Percentiles rank a stretch among this genome's conserved stretches.
Conservation (phyloP, 1,284 basidiomycete species). For the Thecaphora frezii region DNA sequence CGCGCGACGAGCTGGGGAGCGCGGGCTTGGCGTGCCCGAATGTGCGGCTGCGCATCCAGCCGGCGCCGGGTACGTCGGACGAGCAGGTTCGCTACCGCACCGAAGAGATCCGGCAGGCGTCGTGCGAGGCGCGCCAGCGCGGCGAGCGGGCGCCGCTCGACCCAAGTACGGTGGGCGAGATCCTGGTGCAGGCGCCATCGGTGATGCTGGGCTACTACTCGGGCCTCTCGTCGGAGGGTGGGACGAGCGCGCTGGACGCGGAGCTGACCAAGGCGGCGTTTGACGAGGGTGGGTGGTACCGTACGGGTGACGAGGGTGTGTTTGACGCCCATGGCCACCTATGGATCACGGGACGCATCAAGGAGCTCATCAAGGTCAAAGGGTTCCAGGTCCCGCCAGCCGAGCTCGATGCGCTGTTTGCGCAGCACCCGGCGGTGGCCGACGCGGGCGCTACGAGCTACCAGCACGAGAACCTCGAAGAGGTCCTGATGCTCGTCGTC, state of each 20-base stretch:
- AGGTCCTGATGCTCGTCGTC: constrained; percentile 29
- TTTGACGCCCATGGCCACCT: constrained; percentile 47
- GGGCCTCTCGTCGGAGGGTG: constrained; percentile 34
- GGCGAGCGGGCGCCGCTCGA: constrained; percentile 28
- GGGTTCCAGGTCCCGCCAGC: constrained; percentile 57
- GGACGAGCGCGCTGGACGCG: constrained; percentile 25
- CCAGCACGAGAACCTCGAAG: not conserved
- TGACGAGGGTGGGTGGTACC: constrained; percentile 35
- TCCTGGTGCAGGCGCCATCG: constrained; percentile 28
- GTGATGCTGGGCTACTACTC: constrained; percentile 47
- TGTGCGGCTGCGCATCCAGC: constrained; percentile 27
- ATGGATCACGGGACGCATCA: constrained; percentile 50
- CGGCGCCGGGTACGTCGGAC: constrained; percentile 14
- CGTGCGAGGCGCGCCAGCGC: constrained; percentile 14
- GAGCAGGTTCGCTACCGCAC: constrained; percentile 18
- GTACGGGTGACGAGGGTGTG: constrained; percentile 52
- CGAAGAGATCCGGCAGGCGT: constrained; percentile 19
- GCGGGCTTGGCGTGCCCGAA: constrained; percentile 18
- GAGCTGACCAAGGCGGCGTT: constrained; percentile 34
- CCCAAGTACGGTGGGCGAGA: constrained; percentile 36
- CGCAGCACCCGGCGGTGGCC: constrained; percentile 33
- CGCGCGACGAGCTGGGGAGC: constrained; percentile 38
- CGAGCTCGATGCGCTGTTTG: constrained; percentile 49
- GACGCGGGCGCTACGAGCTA: constrained; percentile 47
- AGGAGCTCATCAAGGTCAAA: constrained; percentile 58